Evolutionary conservation across 495 filamentous ascomycete genomes (phyloP).

Genomic region (Schizothecium vesticola): DNA sequence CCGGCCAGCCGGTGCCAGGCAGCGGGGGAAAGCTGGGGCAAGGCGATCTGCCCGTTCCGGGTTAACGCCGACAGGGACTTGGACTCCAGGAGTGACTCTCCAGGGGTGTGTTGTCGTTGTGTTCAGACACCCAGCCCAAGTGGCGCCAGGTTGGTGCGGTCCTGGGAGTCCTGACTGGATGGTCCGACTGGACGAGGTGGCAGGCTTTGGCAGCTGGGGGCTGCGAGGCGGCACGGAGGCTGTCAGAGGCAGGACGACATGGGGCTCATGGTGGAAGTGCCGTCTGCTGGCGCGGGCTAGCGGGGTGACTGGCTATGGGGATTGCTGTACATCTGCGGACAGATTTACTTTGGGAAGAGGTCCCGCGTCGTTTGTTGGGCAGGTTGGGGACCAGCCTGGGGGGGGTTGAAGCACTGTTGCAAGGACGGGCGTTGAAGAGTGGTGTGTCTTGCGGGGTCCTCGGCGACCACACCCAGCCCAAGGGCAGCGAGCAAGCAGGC

Average conservation of each 20-base stretch:
- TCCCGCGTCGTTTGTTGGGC: neutral
- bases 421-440: neutral
- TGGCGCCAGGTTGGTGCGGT: conserved; percentile 1
- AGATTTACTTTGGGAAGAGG: neutral
- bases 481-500: neutral
- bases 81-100: neutral
- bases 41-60: conserved; percentile 17
- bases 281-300: conserved; percentile 13
- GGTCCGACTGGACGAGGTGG: neutral
- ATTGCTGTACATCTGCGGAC: neutral
- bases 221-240: conserved; percentile 3
- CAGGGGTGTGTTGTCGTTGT: neutral
- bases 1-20: conserved; percentile 29
- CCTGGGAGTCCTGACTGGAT: neutral
- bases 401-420: neutral
- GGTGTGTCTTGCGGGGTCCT: neutral
- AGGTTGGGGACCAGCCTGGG: no score
- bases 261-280: conserved; percentile 15
- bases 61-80: conserved; percentile 1
- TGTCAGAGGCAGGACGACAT: conserved; percentile 18
- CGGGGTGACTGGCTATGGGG: conserved; percentile 9
- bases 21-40: conserved; percentile 15
- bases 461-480: neutral
- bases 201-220: neutral
- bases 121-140: neutral